Conservation (phyloP, 2,329 filamentous ascomycete species). For the Colletotrichum echinochloae region DNA sequence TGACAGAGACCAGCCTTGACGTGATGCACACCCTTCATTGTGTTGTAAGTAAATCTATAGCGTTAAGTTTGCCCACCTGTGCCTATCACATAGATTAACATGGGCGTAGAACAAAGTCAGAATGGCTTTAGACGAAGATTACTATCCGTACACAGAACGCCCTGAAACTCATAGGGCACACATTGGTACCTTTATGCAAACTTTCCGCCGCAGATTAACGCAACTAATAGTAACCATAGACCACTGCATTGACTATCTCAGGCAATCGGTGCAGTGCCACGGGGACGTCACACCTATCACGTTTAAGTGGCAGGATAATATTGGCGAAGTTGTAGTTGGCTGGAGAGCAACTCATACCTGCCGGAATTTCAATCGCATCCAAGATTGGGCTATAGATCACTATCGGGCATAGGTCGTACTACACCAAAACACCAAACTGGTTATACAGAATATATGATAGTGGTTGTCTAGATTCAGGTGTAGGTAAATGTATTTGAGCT, state of each 20-base stretch:
- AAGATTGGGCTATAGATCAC: neutral
- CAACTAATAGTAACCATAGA: neutral
- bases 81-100: too few species aligned
- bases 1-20: neutral
- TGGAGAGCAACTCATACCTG: conserved; percentile 5
- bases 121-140: conserved; percentile 4
- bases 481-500: too few species aligned
- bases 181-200: neutral
- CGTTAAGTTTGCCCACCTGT: too few species aligned
- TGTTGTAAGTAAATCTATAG: neutral
- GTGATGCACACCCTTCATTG: conserved; percentile 8
- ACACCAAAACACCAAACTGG: too few species aligned
- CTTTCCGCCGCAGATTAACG: neutral
- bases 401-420: neutral
- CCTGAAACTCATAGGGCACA: neutral
- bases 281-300: conserved; percentile 6
- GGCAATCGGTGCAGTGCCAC: conserved; percentile 11
- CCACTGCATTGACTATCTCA: conserved; percentile 20
- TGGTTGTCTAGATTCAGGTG: too few species aligned
- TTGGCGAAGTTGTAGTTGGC: neutral
- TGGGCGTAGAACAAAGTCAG: neutral
- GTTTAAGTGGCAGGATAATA: conserved; percentile 15
- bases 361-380: conserved; percentile 7
- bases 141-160: neutral
- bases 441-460: too few species aligned